Evolutionary conservation across 2,329 filamentous ascomycete genomes (phyloP).

Genomic region (Dichotomopilus funicola): DNA sequence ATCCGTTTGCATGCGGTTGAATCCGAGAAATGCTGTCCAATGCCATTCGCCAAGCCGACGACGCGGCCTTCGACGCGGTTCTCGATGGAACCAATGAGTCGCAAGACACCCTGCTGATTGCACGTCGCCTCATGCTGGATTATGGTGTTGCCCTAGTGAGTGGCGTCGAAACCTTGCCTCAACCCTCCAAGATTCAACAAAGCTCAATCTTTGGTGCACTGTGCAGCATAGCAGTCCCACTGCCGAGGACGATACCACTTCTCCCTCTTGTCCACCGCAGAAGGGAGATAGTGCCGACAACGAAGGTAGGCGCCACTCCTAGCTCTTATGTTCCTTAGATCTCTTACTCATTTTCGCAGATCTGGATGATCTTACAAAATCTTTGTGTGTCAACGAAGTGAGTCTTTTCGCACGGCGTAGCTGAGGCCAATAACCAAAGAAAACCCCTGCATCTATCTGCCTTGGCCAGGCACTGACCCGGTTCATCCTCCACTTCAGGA

Average conservation of each 20-base stretch:
- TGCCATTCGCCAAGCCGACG: conserved; percentile 27
- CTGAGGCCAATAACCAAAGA: conserved; percentile 1
- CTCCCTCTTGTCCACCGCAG: conserved; percentile 2
- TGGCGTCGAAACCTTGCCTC: conserved; percentile 25
- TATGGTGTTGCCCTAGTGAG: conserved; percentile 37
- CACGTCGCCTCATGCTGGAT: conserved; percentile 33
- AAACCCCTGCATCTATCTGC: conserved; percentile 8
- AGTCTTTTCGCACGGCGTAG: conserved; percentile 14
- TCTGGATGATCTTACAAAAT: background rate
- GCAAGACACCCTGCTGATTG: conserved; percentile 40
- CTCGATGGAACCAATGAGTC: conserved; percentile 32
- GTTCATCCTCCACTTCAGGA: background rate
- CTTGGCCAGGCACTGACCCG: conserved; percentile 23
- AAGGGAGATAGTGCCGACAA: background rate
- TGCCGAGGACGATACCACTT: conserved; percentile 1
- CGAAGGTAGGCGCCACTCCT: background rate
- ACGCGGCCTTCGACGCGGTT: conserved; percentile 25
- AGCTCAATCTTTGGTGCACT: conserved; percentile 11
- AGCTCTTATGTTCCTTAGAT: background rate
- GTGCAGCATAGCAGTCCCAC: conserved; percentile 24
- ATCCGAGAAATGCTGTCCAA: conserved; percentile 10
- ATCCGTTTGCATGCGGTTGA: background rate
- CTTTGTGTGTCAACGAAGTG: background rate
- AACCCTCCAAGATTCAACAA: background rate
- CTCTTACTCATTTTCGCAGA: background rate